Evolutionary conservation across 1,284 basidiomycete species (phyloP).

Genomic region (Vanrija humicola): DNA sequence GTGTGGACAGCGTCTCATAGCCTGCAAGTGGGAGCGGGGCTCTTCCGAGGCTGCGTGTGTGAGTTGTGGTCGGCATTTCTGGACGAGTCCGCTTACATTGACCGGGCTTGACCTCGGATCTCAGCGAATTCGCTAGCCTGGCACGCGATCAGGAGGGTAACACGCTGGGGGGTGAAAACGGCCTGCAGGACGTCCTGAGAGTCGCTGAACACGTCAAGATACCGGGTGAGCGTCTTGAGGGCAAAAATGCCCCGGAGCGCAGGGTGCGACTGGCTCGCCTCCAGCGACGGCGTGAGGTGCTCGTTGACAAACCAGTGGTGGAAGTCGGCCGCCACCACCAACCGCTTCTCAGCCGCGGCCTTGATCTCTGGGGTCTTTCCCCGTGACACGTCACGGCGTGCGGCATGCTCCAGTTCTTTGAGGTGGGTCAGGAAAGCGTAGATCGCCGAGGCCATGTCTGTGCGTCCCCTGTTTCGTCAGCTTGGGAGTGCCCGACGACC

Average conservation of each 20-base stretch:
- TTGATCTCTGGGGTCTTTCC: slow-evolving; percentile 5
- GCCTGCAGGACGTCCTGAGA: background rate
- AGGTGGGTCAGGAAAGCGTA: slow-evolving; percentile 32
- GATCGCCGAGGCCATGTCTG: slow-evolving; percentile 36
- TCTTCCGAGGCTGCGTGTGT: slow-evolving; percentile 27
- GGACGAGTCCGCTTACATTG: slow-evolving; percentile 31
- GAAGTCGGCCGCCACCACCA: slow-evolving; percentile 10
- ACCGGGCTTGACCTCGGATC: slow-evolving; percentile 29
- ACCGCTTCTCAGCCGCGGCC: background rate
- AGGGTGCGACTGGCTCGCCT: slow-evolving; percentile 24
- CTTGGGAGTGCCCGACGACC: too few relatives aligned
- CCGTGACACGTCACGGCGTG: slow-evolving; percentile 6
- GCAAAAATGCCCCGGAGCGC: slow-evolving; percentile 30
- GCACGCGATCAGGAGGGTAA: slow-evolving; percentile 39
- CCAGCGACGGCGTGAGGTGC: slow-evolving; percentile 26
- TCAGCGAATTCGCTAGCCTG: slow-evolving; percentile 46
- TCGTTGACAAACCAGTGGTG: slow-evolving; percentile 28
- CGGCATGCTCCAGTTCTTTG: slow-evolving; percentile 14
- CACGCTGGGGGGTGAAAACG: slow-evolving; percentile 32
- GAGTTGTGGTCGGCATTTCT: background rate
- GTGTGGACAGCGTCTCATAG: slow-evolving; percentile 24
- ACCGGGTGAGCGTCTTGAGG: slow-evolving; percentile 24
- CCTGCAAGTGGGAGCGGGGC: slow-evolving; percentile 36
- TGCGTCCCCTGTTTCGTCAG: slow-evolving; percentile 22
- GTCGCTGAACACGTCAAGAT: slow-evolving; percentile 33